Evolutionary conservation across 2,329 filamentous ascomycete species (phyloP).

Genomic region (Pseudopyrenochaeta lycopersici): DNA sequence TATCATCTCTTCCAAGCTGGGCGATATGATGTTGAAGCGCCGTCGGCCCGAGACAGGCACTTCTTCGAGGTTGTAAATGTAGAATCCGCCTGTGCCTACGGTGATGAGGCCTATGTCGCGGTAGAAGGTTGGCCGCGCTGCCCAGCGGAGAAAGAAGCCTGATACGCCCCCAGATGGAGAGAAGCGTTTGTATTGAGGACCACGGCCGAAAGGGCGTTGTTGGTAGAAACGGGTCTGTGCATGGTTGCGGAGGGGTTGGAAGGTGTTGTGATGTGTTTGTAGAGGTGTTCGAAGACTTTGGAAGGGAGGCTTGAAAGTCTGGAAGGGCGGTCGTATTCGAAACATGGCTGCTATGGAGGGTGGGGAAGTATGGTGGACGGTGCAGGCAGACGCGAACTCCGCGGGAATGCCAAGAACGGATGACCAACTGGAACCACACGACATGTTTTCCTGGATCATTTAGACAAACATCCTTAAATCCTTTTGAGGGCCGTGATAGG

Average conservation of each 20-base stretch:
- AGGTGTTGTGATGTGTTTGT: neutral
- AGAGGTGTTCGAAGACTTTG: neutral
- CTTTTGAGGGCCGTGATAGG: too few relatives aligned
- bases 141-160: slow-evolving; percentile 50
- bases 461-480: too few relatives aligned
- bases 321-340: slow-evolving; percentile 21
- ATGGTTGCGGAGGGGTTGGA: slow-evolving; percentile 5
- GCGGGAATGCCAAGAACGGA: slow-evolving; percentile 22
- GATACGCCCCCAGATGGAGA: slow-evolving; percentile 18
- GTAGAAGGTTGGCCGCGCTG: slow-evolving; percentile 57
- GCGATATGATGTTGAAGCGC: slow-evolving; percentile 75
- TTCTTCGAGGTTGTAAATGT: slow-evolving; percentile 73
- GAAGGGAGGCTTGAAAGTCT: slow-evolving; percentile 2
- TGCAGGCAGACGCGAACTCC: slow-evolving; percentile 14
- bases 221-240: slow-evolving; percentile 32
- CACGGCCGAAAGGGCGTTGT: slow-evolving; percentile 30
- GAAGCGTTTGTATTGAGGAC: slow-evolving; percentile 45
- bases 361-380: neutral
- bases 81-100: slow-evolving; percentile 62
- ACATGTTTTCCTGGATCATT: too few relatives aligned
- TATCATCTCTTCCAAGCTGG: slow-evolving; percentile 63
- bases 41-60: slow-evolving; percentile 76
- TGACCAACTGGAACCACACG: neutral
- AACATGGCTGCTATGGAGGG: slow-evolving; percentile 19
- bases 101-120: slow-evolving; percentile 56